Evolutionary conservation across 306 rosid genomes (phyloP).

Genomic region (Abrus pulchellus): DNA sequence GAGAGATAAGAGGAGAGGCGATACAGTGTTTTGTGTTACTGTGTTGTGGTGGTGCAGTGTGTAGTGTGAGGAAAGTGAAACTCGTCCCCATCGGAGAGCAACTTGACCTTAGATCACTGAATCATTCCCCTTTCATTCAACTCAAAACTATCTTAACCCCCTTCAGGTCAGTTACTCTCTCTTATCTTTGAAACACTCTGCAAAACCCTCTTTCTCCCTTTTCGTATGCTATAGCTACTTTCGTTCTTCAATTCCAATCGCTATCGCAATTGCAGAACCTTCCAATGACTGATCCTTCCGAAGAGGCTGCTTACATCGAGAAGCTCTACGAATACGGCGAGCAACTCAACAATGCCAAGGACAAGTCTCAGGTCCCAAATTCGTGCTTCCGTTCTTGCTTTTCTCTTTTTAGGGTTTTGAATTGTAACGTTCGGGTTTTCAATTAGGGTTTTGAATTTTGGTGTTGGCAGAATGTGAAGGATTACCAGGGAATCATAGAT

Average conservation of each 20-base stretch:
- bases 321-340: constrained; percentile 94
- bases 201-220: constrained; percentile 6
- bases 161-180: constrained; percentile 9
- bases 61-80: background rate
- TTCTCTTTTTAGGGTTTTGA: constrained; percentile 48
- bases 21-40: background rate
- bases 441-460: constrained; percentile 48
- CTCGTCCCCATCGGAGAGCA: background rate
- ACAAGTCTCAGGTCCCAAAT: constrained; percentile 81
- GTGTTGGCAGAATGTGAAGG: constrained; percentile 66
- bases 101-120: background rate
- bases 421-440: background rate
- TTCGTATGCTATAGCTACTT: constrained; percentile 44
- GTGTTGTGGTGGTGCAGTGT: background rate
- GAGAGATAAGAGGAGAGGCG: background rate
- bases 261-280: constrained; percentile 28
- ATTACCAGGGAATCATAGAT: constrained; percentile 88
- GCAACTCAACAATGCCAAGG: constrained; percentile 86
- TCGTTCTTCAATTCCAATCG: constrained; percentile 45
- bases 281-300: constrained; percentile 75
- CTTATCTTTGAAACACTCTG: background rate
- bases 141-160: background rate
- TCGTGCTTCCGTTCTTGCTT: background rate
- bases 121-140: background rate
- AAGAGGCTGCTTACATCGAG: constrained; percentile 79